phyloP scores from a whole-genome alignment of 2,329 filamentous ascomycete genomes.

The Curvularia spicifera region DNA sequence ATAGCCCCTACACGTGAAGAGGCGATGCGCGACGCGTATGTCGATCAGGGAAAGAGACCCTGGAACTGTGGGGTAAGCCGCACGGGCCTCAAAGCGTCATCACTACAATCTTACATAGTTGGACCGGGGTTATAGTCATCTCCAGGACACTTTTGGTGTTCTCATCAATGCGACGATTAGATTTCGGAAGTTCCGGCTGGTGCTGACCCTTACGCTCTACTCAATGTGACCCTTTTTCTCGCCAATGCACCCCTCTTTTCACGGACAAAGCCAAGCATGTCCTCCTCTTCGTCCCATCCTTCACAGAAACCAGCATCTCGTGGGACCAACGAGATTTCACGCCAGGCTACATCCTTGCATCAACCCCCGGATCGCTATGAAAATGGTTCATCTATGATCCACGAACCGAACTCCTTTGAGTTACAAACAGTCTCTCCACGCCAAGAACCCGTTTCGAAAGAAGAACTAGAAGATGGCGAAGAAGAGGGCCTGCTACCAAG shows the following conservation, averaged over 20 bases:
- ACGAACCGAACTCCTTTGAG: constrained; percentile 35
- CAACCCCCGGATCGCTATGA: constrained; percentile 27
- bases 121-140: neutral
- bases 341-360: constrained; percentile 32
- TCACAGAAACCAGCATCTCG: constrained; percentile 23
- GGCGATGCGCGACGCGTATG: neutral
- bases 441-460: constrained; percentile 15
- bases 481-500: constrained; percentile 29
- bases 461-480: constrained; percentile 31
- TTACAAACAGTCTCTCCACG: constrained; percentile 28
- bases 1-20: neutral
- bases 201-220: neutral
- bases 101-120: constrained; percentile 1
- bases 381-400: constrained; percentile 11
- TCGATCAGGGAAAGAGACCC: constrained; percentile 4
- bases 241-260: neutral
- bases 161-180: neutral
- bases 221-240: constrained; percentile 8
- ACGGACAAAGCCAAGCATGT: constrained; percentile 19
- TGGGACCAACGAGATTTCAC: constrained; percentile 32
- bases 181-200: constrained; percentile 7
- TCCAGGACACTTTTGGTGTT: neutral
- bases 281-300: constrained; percentile 21
- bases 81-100: constrained; percentile 23
- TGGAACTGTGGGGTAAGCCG: constrained; percentile 18